phyloP scores from a whole-genome alignment of 345 rosid genomes.

The Gossypium sturtianum region DNA sequence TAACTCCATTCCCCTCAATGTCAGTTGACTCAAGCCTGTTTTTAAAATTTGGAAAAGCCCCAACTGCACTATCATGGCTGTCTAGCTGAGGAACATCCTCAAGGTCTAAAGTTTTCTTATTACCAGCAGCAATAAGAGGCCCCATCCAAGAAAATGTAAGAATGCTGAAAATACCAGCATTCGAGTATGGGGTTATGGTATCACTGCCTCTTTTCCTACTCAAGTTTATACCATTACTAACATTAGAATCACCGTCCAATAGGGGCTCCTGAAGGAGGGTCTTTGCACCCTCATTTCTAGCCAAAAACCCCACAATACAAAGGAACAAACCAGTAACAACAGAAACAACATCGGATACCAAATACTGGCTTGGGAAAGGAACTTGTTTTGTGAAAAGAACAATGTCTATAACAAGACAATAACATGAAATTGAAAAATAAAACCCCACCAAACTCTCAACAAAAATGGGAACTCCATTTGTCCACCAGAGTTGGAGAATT shows the following conservation, averaged over 20 bases:
- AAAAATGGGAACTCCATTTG: slow-evolving; percentile 24
- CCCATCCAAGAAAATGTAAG: slow-evolving; percentile 41
- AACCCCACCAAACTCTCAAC: slow-evolving; percentile 52
- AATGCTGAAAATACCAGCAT: slow-evolving; percentile 31
- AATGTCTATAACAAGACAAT: slow-evolving; percentile 31
- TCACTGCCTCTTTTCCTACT: slow-evolving; percentile 20
- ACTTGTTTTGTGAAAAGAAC: slow-evolving; percentile 10
- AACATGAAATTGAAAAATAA: slow-evolving; percentile 37
- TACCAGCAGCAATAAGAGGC: slow-evolving; percentile 31
- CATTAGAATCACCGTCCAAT: slow-evolving; percentile 16
- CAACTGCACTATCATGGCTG: slow-evolving; percentile 25
- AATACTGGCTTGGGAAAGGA: slow-evolving; percentile 6
- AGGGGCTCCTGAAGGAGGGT: slow-evolving; percentile 39
- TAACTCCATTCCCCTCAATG: slow-evolving; percentile 22
- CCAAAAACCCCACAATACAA: slow-evolving; percentile 14
- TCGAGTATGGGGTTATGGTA: slow-evolving; percentile 26
- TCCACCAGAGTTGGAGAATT: slow-evolving; percentile 16
- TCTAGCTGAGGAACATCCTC: slow-evolving; percentile 45
- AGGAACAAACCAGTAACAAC: slow-evolving; percentile 18
- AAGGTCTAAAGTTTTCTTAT: slow-evolving; percentile 30
- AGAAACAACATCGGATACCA: slow-evolving; percentile 16
- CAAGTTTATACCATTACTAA: slow-evolving; percentile 11
- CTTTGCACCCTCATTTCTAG: not conserved
- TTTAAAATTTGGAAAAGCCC: slow-evolving; percentile 19
- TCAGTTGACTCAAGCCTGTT: slow-evolving; percentile 29